Conservation (phyloP, 208 protist genomes). For the Acanthamoeba triangularis region DNA sequence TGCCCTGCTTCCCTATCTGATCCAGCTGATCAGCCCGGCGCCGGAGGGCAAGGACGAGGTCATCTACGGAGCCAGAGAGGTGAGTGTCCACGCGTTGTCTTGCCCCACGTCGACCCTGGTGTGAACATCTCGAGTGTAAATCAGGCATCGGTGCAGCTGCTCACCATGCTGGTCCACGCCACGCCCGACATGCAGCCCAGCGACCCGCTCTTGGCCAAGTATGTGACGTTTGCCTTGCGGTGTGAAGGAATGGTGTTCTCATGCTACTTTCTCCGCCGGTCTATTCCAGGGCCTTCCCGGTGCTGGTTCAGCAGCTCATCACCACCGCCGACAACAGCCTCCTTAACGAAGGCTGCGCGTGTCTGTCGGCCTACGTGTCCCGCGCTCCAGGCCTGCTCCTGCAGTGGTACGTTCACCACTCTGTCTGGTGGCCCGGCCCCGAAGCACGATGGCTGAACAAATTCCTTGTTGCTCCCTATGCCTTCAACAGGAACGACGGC, state of each 20-base stretch:
- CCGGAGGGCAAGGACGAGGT: background rate
- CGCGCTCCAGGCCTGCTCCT: background rate
- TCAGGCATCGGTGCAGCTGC: slow-evolving; percentile 20
- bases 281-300: slow-evolving; percentile 32
- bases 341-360: slow-evolving; percentile 13
- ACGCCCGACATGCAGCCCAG: background rate
- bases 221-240: background rate
- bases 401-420: background rate
- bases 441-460: background rate
- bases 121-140: background rate
- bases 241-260: background rate
- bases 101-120: background rate
- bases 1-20: background rate
- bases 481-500: background rate
- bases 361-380: slow-evolving; percentile 21
- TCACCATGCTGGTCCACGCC: slow-evolving; percentile 45
- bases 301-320: slow-evolving; percentile 2
- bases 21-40: background rate
- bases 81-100: background rate
- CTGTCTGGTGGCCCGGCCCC: no score
- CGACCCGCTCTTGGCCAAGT: slow-evolving; percentile 11
- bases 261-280: no score
- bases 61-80: slow-evolving; percentile 28
- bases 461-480: background rate
- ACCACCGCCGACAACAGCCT: slow-evolving; percentile 53